Base-by-base conservation (phyloP, 2,329 filamentous ascomycete genomes). In the Aureobasidium musti region DNA sequence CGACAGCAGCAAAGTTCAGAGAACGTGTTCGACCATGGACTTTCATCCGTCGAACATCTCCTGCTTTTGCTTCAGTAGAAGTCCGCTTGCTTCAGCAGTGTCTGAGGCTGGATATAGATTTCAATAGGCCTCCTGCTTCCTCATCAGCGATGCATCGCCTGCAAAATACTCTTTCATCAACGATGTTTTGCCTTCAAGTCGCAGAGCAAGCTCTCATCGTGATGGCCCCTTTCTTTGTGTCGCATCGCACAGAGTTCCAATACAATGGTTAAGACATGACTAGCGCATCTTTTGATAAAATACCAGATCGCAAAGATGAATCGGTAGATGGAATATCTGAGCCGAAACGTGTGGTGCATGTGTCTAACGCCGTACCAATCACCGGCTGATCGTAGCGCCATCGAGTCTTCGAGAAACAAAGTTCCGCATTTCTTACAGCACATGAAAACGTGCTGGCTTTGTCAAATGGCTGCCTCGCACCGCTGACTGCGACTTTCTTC, bases 261-360 rank as follows among this genome's bases (percentile, higher is more conserved):
- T 50, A 50, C n/a, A 33, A 28, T 49, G 59, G 59, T 63, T 63
- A 35, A 37, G 33, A 39, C 21, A 50, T 45, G 14, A 39, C 45
- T 49, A 63, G 45, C 33, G 49, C 33, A 8, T 33, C 5, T 61
- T 23, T 11, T 26, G 35, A n/a, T 50, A 50, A 63, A 5, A 63
- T 63, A 50, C 23, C 39, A 30, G 59, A 63, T 63, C 59, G 59
- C 35, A 39, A n/a, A 37, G 43, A n/a, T 63, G 28, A 26, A 63
- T 63, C 59, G 59, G 59, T 26, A 63, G 59, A 63, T 63, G 56
- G 11, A 33, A 1, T 14, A 60, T 47, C 59, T 63, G 45, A 63
- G 33, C 45, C 59, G 28, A 23, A 60, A 60, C 56, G 56, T 60
- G 56, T 60, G 41, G 39, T 60, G 41, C 41, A 35, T 23, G 28